phyloP scores from a whole-genome alignment of 2,329 filamentous ascomycete species.

The Calonectria naviculata region DNA sequence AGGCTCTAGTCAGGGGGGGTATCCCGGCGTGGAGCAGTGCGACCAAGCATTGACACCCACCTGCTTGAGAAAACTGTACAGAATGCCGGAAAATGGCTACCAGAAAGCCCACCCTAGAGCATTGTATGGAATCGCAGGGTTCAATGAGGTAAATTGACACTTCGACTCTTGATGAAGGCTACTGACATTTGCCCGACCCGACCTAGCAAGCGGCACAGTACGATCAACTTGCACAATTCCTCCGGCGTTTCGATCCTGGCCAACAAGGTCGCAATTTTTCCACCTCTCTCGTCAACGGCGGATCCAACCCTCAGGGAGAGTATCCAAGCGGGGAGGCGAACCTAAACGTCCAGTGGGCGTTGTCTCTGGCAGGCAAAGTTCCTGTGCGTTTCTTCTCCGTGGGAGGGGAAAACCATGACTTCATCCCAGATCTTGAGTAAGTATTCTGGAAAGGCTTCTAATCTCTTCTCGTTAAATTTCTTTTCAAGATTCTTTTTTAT shows the following conservation, averaged over 20 bases:
- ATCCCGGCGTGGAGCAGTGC: conserved; percentile 42
- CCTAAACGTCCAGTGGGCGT: conserved; percentile 51
- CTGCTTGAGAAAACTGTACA: conserved; percentile 58
- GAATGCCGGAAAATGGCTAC: conserved; percentile 55
- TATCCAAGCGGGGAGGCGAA: conserved; percentile 47
- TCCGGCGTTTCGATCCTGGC: conserved; percentile 63
- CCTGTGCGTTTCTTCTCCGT: conserved; percentile 48
- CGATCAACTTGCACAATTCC: conserved; percentile 66
- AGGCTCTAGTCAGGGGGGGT: neutral
- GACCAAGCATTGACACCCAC: conserved; percentile 53
- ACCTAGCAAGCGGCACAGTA: conserved; percentile 61
- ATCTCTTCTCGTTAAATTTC: neutral
- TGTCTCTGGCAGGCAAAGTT: conserved; percentile 47
- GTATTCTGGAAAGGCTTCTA: conserved; percentile 12
- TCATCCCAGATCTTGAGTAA: conserved; percentile 49
- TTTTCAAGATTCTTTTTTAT: too few relatives aligned
- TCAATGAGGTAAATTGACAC: conserved; percentile 46
- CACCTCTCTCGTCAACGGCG: conserved; percentile 67
- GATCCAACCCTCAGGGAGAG: conserved; percentile 59
- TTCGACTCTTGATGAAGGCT: neutral
- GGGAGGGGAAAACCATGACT: conserved; percentile 45
- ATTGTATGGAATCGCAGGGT: conserved; percentile 70
- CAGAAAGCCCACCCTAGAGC: conserved; percentile 69
- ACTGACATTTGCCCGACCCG: conserved; percentile 16
- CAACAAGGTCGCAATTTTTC: conserved; percentile 66